Percentiles rank a stretch among this genome's conserved stretches.
These are phyloP conservation scores for Teunomyces lycoperdinae DNA, from an alignment of 805 yeast genomes.

Conservation along the genomic window DNA sequence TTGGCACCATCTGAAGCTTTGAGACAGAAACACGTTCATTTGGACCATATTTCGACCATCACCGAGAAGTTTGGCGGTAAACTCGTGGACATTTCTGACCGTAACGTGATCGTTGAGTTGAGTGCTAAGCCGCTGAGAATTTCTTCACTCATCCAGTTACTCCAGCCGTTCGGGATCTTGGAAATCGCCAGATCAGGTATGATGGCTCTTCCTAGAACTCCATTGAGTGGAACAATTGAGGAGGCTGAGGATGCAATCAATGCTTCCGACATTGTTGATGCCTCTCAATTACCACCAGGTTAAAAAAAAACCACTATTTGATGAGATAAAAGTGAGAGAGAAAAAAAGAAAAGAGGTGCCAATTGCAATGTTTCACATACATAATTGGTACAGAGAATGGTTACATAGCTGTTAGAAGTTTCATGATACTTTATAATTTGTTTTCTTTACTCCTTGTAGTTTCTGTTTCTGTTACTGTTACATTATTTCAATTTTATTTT, in stretches of 20 bases:
- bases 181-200: constrained; percentile 97
- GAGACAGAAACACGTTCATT: constrained; percentile 88
- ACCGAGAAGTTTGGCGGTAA: constrained; percentile 89
- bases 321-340: too few species aligned
- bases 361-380: too few species aligned
- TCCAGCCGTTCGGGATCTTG: constrained; percentile 93
- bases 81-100: constrained; percentile 86
- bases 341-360: too few species aligned
- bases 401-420: too few species aligned
- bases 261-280: constrained; percentile 75
- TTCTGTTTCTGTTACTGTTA: too few species aligned
- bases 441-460: too few species aligned
- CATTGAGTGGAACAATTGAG: constrained; percentile 54
- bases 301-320: too few species aligned
- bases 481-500: too few species aligned
- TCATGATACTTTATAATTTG: too few species aligned
- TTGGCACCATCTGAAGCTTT: constrained; percentile 87
- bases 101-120: constrained; percentile 91
- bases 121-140: constrained; percentile 91
- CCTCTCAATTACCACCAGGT: constrained; percentile 93
- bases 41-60: constrained; percentile 77
- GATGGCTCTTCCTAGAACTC: constrained; percentile 98
- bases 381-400: too few species aligned
- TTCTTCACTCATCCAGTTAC: constrained; percentile 78
- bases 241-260: constrained; percentile 48